Base-by-base conservation (phyloP, 2,329 filamentous ascomycete genomes). In the Botryotinia calthae region DNA sequence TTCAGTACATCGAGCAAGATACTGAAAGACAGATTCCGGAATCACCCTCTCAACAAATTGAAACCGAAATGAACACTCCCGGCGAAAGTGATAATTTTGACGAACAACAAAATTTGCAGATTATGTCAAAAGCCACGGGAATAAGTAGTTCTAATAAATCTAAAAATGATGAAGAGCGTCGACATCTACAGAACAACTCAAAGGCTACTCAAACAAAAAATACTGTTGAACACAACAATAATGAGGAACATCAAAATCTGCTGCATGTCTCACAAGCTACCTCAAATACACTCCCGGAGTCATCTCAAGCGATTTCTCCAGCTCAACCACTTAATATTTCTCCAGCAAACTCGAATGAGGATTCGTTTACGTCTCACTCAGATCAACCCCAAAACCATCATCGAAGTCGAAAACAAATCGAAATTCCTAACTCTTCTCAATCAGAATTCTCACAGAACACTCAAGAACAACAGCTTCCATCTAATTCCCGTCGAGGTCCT, bases 341-440 rank as follows among this genome's bases (percentile, higher is more conserved):
- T 8, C 25, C 31, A n/a, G 5, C 25, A 51, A 37, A n/a, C 14
- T 54, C 25, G 31, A 25, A 25, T 10, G 64, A 16, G 31, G 16
- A 40, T 10, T 14, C 4, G n/a, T 40, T 40, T n/a, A 66, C 64
- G 18, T 66, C 64, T 28, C 16, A 40, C 16, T 14, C 54, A 64
- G 18, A 64, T 16, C 40, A 46, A 40, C 34, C 25, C 25, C 64
- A 28, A 2, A n/a, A 54, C 12, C 8, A 40, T 28, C 37, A n/a
- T 12, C 70, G 46, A n/a, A 58, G 46, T n/a, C 42, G n/a, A 48
- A 20, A 48, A 54, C 22, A 8, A 37, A 18, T 28, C 14, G 48
- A 66, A 8, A 46, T 71, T 2, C 70, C 51, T 28, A 58, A 65
- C 40, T 71, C 70, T 37, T 58, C 70, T 12, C 46, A 66, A 34